Conservation (phyloP, 1,284 basidiomycete genomes). For the Phellopilus nigrolimitatus region DNA sequence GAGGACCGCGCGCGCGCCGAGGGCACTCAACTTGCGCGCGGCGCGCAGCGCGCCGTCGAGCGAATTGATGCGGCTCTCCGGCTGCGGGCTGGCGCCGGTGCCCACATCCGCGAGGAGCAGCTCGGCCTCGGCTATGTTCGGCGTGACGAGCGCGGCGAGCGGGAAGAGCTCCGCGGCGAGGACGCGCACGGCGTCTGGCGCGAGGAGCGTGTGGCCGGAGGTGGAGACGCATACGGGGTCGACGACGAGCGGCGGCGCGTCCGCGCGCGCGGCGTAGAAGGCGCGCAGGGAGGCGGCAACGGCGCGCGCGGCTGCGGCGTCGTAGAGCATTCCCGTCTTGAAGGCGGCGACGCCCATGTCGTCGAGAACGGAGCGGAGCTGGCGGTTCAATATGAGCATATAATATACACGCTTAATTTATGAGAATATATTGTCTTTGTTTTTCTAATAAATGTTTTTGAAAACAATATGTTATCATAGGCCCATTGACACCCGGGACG, state of each 20-base stretch:
- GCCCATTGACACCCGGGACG: conserved; percentile 22
- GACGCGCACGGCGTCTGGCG: conserved; percentile 58
- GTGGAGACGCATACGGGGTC: conserved; percentile 95
- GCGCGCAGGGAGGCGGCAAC: conserved; percentile 42
- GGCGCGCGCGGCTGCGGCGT: conserved; percentile 42
- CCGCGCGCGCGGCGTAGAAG: conserved; percentile 29
- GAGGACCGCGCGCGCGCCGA: conserved; percentile 60
- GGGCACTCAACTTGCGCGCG: conserved; percentile 45
- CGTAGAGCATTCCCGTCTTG: conserved; percentile 88
- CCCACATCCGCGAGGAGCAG: conserved; percentile 49
- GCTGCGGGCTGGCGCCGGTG: conserved; percentile 6
- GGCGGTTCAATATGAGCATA: conserved; percentile 19
- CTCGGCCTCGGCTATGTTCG: conserved; percentile 82
- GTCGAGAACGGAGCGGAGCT: conserved; percentile 72
- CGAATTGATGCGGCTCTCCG: conserved; percentile 34
- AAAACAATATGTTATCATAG: too few species aligned
- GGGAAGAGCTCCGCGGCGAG: conserved; percentile 69
- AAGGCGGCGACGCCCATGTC: conserved; percentile 76
- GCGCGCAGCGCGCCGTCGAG: conserved; percentile 65
- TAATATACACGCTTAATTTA: background rate
- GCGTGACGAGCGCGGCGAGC: conserved; percentile 73
- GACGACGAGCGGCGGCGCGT: conserved; percentile 58
- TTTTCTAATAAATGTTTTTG: too few species aligned
- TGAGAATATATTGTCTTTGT: too few species aligned
- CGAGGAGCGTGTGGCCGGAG: conserved; percentile 79